Evolutionary conservation across 176 grass and related monocot species (phyloP), one percentile per base, ranked within the genome.

Genomic region (Aechmea fasciata): DNA sequence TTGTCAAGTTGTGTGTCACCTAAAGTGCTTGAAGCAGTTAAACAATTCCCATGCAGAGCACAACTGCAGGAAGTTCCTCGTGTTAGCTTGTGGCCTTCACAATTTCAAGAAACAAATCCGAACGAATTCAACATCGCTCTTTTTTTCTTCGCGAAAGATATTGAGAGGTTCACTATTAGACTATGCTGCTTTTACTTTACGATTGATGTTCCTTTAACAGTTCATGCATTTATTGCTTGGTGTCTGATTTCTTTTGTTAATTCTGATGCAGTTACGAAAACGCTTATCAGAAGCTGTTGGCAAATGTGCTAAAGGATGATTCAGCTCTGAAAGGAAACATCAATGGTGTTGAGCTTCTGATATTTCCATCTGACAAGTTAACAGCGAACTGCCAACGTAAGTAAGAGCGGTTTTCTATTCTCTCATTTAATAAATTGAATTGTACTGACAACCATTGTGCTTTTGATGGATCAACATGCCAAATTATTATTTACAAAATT

Each of bases 141-240:
- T 79, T 99, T 85, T 75, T 99, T 94, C 82, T 99, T 99, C 84
- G 95, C 95, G 75, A 90, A 87, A 84, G 95, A 99, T 80, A 15
- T 72, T 71, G 82, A 86, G 75, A 94, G 95, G 95, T 94, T 47
- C 17, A 15, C 10, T 25, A 47, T 20, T 24, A 33, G 9, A 11
- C 29, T 3, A 49, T 4, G 20, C 20, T 18, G 55, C 20, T 61
- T 15, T 17, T 14, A 59, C 6, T 19, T 59, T 59, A 59, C 55
- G 20, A 59, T 7, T 19, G 9, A 2, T 59, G 55, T 59, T 77
- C 13, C 17, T 49, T 15, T 63, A 20, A 49, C 23, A 33, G 22
- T 62, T 61, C 41, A 17, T 6, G 41, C n/a, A 9, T 29, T 63
- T 9, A 49, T 63, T 15, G 13, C 23, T 49, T 52, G 51, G 6